These are phyloP conservation scores for Cicer arietinum DNA, from an alignment of 306 rosid genomes.

Conservation along the genomic window DNA sequence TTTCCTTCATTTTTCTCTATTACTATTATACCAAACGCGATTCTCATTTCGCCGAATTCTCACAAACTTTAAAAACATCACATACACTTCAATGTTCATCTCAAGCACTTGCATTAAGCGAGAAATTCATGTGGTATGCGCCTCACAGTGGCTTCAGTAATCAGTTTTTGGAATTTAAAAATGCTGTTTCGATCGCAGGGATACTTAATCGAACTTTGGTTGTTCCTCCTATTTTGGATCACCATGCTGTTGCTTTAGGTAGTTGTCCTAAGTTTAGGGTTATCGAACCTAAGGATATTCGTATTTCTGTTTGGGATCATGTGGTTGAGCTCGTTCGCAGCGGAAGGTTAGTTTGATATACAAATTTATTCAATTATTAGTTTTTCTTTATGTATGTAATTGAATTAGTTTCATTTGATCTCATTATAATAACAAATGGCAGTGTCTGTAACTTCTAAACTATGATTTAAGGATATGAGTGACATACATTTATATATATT, in stretches of 20 bases:
- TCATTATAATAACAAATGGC: background rate
- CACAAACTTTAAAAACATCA: slow-evolving; percentile 23
- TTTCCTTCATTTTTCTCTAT: slow-evolving; percentile 49
- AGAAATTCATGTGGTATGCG: slow-evolving; percentile 75
- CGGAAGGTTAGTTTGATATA: slow-evolving; percentile 56
- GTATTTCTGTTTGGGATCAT: slow-evolving; percentile 82
- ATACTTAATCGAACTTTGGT: slow-evolving; percentile 83
- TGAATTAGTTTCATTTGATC: background rate
- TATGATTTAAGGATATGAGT: slow-evolving; percentile 9
- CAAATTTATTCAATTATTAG: background rate
- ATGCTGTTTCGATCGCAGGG: slow-evolving; percentile 65
- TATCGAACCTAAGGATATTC: slow-evolving; percentile 54
- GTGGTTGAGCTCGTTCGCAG: slow-evolving; percentile 59
- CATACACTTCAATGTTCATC: slow-evolving; percentile 50
- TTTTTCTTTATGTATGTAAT: background rate
- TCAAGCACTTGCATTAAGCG: slow-evolving; percentile 47
- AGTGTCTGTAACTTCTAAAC: background rate
- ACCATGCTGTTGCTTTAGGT: slow-evolving; percentile 84
- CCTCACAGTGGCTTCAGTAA: slow-evolving; percentile 95
- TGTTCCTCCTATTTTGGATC: slow-evolving; percentile 84
- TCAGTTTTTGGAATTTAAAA: slow-evolving; percentile 84
- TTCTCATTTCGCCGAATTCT: slow-evolving; percentile 31
- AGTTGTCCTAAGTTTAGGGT: slow-evolving; percentile 91
- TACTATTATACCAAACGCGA: slow-evolving; percentile 47
- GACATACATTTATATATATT: background rate